Conservation (phyloP, 768 basidiomycete genomes). For the Lentinula lateritia region DNA sequence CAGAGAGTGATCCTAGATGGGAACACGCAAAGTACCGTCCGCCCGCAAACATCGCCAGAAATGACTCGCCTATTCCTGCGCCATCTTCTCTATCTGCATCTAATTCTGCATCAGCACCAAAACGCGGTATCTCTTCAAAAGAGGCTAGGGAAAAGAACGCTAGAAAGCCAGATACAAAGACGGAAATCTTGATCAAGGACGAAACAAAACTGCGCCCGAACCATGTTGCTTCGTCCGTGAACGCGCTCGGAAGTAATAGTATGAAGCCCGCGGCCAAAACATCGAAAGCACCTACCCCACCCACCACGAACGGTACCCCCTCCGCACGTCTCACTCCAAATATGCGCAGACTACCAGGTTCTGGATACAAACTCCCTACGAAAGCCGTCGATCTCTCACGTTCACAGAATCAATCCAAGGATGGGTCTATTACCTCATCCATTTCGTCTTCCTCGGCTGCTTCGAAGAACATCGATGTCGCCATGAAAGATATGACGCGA, state of each 20-base stretch:
- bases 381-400: conserved; percentile 19
- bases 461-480: background rate
- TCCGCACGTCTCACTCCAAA: conserved; percentile 11
- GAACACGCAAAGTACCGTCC: conserved; percentile 37
- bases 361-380: conserved; percentile 32
- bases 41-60: conserved; percentile 8
- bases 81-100: conserved; percentile 12
- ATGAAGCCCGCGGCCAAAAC: background rate
- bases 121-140: conserved; percentile 41
- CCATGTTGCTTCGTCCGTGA: conserved; percentile 8
- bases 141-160: conserved; percentile 43
- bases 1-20: conserved; percentile 62
- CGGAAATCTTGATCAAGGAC: conserved; percentile 43
- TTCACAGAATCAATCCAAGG: background rate
- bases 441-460: background rate
- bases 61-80: conserved; percentile 8
- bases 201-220: conserved; percentile 30
- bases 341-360: conserved; percentile 38
- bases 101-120: conserved; percentile 20
- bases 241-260: background rate
- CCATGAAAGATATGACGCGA: background rate
- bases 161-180: conserved; percentile 33
- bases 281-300: background rate
- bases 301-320: background rate
- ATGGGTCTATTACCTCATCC: background rate